These are phyloP conservation scores for Lodderomyces beijingensis DNA, from an alignment of 1,139 yeast species.

Conservation along the genomic window DNA sequence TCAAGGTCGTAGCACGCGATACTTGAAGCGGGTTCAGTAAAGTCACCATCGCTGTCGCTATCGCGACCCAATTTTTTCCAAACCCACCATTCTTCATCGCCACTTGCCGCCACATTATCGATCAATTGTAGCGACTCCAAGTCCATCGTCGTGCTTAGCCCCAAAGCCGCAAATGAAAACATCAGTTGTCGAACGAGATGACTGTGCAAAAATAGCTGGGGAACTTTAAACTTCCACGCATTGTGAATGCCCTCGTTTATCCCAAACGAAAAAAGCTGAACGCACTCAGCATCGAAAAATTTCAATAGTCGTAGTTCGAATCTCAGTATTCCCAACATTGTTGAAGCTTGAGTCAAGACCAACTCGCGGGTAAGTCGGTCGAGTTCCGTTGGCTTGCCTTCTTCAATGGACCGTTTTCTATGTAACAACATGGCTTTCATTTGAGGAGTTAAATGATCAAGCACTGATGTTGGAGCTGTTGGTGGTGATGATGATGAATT, in stretches of 20 bases:
- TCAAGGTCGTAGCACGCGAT: constrained; percentile 2
- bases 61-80: constrained; percentile 1
- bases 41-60: not conserved
- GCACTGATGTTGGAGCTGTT: too few species aligned
- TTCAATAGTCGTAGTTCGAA: constrained; percentile 29
- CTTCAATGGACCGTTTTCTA: too few species aligned
- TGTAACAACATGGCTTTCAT: too few species aligned
- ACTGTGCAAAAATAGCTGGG: constrained; percentile 21
- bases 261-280: constrained; percentile 17
- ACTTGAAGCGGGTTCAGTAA: not conserved
- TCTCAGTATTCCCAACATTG: constrained; percentile 21
- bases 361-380: constrained; percentile 9
- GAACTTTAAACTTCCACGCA: constrained; percentile 26
- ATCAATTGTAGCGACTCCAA: constrained; percentile 4
- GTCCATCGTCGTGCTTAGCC: constrained; percentile 7
- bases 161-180: constrained; percentile 20
- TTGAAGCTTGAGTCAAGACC: constrained; percentile 13
- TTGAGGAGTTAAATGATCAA: too few species aligned
- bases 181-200: constrained; percentile 20
- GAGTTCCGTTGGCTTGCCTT: not conserved
- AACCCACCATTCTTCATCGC: not conserved
- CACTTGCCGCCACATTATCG: not conserved
- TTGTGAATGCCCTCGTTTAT: constrained; percentile 19
- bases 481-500: constrained; percentile 1
- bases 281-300: constrained; percentile 26